Base-by-base conservation (phyloP, 805 yeast genomes). In the Suhomyces sp. region DNA sequence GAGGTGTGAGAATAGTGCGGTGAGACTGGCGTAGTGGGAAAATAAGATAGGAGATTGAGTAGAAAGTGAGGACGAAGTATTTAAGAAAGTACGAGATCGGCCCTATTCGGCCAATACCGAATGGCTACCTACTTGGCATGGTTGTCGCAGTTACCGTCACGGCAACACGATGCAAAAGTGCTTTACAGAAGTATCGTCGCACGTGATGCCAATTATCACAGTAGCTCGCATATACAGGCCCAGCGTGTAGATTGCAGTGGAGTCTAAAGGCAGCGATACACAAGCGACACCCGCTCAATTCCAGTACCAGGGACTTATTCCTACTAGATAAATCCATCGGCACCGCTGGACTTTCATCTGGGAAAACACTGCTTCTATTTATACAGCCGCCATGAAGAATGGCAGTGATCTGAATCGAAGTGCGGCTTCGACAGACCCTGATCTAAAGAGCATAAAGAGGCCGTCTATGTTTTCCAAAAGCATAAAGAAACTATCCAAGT, bases 401-500 rank as follows among this genome's bases (percentile, higher is more conserved):
- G 51, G 50, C 20, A 20, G 48, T 13, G 56, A 47, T 27, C 44
- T 46, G 35, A 49, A 43, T 40, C 21, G 17, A 46, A 33, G 22
- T 8, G 12, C 22, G 24, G 12, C 35, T 13, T 17, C 24, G 25
- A 19, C 37, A 5, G 45, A 39, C 41, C 25, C 43, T 44, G 46
- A 47, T 13, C 46, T 45, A 8, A 48, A 48, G 43, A 24, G 19
- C 22, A 13, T 25, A 7, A 51, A 39, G 19, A 35, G 41, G 21
- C 51, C 51, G 10, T 45, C 49, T 29, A 49, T 55, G 44, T 58
- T 71, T 51, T 46, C 66, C 44, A 69, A 65, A 49, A 61, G 73
- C 20, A 57, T 71, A 47, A 68, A 63, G 56, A 67, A 66, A 51
- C 60, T 70, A 21, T 49, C 66, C 22, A 58, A 64, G 49, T 62